These are phyloP conservation scores for Penicillium mononematosum DNA, from an alignment of 495 filamentous ascomycete species.

Conservation along the genomic window DNA sequence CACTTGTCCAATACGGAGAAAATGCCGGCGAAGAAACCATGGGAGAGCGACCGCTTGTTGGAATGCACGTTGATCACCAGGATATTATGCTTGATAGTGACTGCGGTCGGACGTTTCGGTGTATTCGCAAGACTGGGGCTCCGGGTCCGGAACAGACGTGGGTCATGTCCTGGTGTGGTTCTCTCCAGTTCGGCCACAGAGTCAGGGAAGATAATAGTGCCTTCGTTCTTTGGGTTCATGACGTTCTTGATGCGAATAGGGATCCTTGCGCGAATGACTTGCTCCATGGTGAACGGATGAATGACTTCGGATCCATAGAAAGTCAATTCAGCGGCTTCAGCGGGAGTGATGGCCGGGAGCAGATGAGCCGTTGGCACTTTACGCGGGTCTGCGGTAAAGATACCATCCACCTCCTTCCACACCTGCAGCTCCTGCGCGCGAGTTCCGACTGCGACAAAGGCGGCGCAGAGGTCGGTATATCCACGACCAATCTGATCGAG, in stretches of 20 bases:
- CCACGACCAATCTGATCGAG: constrained; percentile 79
- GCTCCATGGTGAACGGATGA: constrained; percentile 97
- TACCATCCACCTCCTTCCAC: constrained; percentile 92
- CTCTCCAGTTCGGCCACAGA: constrained; percentile 47
- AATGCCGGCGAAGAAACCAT: constrained; percentile 88
- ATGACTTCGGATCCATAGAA: constrained; percentile 96
- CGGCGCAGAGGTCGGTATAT: constrained; percentile 87
- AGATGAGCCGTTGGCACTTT: constrained; percentile 84
- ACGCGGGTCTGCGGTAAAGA: constrained; percentile 83
- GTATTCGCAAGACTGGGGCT: constrained; percentile 48
- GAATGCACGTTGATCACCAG: constrained; percentile 93
- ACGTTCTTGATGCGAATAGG: constrained; percentile 98
- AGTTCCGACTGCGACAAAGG: constrained; percentile 75
- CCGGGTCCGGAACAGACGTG: constrained; percentile 47
- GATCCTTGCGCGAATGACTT: constrained; percentile 89
- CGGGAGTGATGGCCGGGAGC: constrained; percentile 73
- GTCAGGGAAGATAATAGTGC: constrained; percentile 76
- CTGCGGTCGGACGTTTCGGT: constrained; percentile 79
- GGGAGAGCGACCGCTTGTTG: constrained; percentile 81
- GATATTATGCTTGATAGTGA: constrained; percentile 93
- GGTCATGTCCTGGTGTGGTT: constrained; percentile 46
- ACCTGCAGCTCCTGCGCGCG: constrained; percentile 80
- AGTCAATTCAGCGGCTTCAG: constrained; percentile 86
- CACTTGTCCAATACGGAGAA: constrained; percentile 81
- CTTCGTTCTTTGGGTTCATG: constrained; percentile 83